Evolutionary conservation across 768 basidiomycete genomes (phyloP), one percentile per base, ranked within the genome.

Genomic region (Mycena floridula): DNA sequence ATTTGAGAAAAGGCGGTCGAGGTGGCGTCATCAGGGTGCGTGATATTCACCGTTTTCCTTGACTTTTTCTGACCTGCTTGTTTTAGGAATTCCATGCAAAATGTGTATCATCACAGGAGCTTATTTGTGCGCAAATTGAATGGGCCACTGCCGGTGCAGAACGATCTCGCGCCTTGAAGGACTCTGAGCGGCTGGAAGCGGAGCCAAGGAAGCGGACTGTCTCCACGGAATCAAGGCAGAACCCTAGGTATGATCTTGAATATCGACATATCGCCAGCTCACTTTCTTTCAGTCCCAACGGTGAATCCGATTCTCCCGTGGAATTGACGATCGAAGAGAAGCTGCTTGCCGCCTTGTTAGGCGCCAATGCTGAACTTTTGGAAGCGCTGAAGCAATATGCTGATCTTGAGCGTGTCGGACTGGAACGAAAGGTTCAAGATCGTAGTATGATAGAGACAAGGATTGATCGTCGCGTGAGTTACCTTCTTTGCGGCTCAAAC

Each of bases 101-200:
- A 56, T 92, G 90, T 58, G 74, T 79, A 24, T 72, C 77, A 3
- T 91, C 89, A 2, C 89, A 91, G 61, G 91, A 92, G 48, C 74
- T 93, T 9, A 79, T 95, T 22, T 83, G 72, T 50, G 81, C 85
- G 9, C 92, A 94, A 62, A 92, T 96, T 54, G 81, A 86, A 6
- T 95, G 93, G 92, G 93, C 93, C 3, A 76, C 81, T 18, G 82
- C 89, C 1, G 77, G 82, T 12, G 91, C 91, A 1, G 84, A 86
- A 52, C 78, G 78, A 37, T 85, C 85, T 7, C 72, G 86, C 9
- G 26, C 22, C 25, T 32, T 23, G 11, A n/a, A 12, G 25, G 26
- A 48, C 39, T 46, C 16, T 44, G 44, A 21, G 50, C 40, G 40
- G 39, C 52, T 50, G 35, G 57, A 59, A 46, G 42, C 50, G 12